A percentile compares a stretch with the other conserved stretches of the same genome.
These are phyloP conservation scores for Trichothecium roseum DNA, from an alignment of 2,329 filamentous ascomycete genomes.

Conservation along the genomic window DNA sequence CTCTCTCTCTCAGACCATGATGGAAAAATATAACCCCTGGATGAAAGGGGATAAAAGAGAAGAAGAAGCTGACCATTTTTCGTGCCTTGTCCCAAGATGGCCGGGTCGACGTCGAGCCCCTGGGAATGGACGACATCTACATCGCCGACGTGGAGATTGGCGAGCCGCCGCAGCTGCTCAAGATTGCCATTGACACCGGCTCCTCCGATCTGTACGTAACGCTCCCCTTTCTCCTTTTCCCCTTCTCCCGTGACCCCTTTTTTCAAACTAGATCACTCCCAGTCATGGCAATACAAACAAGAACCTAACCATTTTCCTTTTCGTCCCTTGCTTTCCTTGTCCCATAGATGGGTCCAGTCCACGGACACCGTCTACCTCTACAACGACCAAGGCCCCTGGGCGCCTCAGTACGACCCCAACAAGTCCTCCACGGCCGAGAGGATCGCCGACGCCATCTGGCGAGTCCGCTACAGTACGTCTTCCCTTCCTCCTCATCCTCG, in stretches of 20 bases:
- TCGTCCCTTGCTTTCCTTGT: background rate
- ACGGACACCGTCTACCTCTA: conserved; percentile 30
- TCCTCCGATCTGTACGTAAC: conserved; percentile 56
- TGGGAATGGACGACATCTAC: conserved; percentile 31
- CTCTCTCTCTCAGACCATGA: too few species aligned
- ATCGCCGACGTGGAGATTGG: conserved; percentile 34
- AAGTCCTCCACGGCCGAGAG: conserved; percentile 31
- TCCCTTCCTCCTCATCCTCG: background rate
- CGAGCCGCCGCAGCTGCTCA: conserved; percentile 34
- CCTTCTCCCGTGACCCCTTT: background rate
- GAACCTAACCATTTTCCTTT: too few species aligned
- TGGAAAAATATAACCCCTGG: too few species aligned
- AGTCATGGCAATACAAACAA: background rate
- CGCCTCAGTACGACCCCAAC: conserved; percentile 31
- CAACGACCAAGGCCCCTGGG: conserved; percentile 23
- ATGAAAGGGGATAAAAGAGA: background rate
- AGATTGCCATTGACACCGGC: conserved; percentile 42
- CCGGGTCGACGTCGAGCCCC: conserved; percentile 21
- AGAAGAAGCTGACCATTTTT: conserved; percentile 8
- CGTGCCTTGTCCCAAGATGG: conserved; percentile 17
- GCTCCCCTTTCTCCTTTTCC: conserved; percentile 12
- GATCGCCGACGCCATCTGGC: conserved; percentile 35
- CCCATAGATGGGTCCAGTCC: conserved; percentile 41
- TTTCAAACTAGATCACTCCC: background rate
- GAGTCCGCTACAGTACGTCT: conserved; percentile 37